These are phyloP conservation scores for Zymoseptoria ardabiliae DNA, from an alignment of 2,329 filamentous ascomycete species.

Conservation along the genomic window DNA sequence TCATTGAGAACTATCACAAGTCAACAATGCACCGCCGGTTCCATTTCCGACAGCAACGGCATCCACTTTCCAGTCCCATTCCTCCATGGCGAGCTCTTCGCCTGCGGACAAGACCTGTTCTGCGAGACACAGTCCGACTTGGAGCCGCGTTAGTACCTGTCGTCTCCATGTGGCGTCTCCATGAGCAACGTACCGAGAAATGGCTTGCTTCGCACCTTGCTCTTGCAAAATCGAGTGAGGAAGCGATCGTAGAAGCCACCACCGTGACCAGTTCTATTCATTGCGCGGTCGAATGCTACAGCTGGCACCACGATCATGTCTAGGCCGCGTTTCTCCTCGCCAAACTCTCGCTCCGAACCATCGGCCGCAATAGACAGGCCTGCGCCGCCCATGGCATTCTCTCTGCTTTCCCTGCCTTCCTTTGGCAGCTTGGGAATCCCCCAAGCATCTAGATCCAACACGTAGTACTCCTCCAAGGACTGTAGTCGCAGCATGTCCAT, in stretches of 20 bases:
- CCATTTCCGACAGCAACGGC: constrained; percentile 39
- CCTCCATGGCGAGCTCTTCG: constrained; percentile 63
- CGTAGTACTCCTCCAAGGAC: constrained; percentile 68
- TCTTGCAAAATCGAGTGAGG: constrained; percentile 60
- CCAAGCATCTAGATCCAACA: constrained; percentile 73
- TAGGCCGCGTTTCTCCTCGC: constrained; percentile 42
- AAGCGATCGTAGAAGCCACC: constrained; percentile 98
- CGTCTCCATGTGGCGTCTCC: background rate
- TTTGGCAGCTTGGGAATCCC: constrained; percentile 80
- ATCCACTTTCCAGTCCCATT: constrained; percentile 73
- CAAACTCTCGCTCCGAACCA: constrained; percentile 15
- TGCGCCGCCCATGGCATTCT: constrained; percentile 64
- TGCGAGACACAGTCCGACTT: constrained; percentile 71
- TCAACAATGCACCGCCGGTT: constrained; percentile 18
- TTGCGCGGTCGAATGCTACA: constrained; percentile 74
- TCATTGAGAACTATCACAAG: constrained; percentile 63
- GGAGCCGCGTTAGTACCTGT: constrained; percentile 25
- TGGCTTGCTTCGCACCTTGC: constrained; percentile 41
- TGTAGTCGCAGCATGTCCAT: constrained; percentile 93
- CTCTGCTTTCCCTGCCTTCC: constrained; percentile 56
- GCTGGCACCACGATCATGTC: constrained; percentile 89
- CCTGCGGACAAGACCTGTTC: constrained; percentile 70
- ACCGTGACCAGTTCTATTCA: constrained; percentile 81
- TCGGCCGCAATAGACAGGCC: constrained; percentile 39
- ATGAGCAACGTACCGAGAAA: constrained; percentile 46